phyloP scores from a whole-genome alignment of 2,329 filamentous ascomycete genomes.

The Colletotrichum neosansevieriae region DNA sequence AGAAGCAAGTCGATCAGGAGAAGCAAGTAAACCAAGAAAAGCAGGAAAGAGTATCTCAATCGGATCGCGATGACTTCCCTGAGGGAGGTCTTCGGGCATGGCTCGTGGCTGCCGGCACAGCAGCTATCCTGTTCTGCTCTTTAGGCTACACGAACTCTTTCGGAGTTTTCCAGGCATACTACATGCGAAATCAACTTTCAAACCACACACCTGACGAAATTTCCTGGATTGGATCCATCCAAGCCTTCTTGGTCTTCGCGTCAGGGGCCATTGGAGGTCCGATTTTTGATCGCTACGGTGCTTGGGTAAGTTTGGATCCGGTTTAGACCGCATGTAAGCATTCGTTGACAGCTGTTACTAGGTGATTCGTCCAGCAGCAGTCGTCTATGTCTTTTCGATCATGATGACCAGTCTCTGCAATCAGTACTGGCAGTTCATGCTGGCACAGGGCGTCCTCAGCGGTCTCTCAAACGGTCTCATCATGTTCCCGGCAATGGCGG shows the following conservation, averaged over 20 bases:
- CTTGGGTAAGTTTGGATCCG: conserved; percentile 30
- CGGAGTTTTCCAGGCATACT: conserved; percentile 46
- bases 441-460: conserved; percentile 54
- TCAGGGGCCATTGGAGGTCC: conserved; percentile 41
- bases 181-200: conserved; percentile 44
- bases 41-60: conserved; percentile 17
- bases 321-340: not conserved
- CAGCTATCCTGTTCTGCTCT: conserved; percentile 48
- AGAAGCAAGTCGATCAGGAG: not conserved
- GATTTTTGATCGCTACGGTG: conserved; percentile 42
- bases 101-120: conserved; percentile 54
- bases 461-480: conserved; percentile 51
- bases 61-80: conserved; percentile 39
- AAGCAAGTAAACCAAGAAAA: not conserved
- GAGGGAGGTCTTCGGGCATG: conserved; percentile 54
- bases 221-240: conserved; percentile 46
- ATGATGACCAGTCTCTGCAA: conserved; percentile 52
- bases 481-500: conserved; percentile 52
- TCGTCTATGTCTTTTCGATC: conserved; percentile 44
- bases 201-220: conserved; percentile 44
- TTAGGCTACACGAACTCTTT: conserved; percentile 46
- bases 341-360: not conserved
- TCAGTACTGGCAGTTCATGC: conserved; percentile 56
- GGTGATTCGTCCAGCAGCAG: conserved; percentile 41
- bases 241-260: conserved; percentile 45